Conservation (phyloP, 371 early-diverging fungal genomes). For the Mucor velutinosus region DNA sequence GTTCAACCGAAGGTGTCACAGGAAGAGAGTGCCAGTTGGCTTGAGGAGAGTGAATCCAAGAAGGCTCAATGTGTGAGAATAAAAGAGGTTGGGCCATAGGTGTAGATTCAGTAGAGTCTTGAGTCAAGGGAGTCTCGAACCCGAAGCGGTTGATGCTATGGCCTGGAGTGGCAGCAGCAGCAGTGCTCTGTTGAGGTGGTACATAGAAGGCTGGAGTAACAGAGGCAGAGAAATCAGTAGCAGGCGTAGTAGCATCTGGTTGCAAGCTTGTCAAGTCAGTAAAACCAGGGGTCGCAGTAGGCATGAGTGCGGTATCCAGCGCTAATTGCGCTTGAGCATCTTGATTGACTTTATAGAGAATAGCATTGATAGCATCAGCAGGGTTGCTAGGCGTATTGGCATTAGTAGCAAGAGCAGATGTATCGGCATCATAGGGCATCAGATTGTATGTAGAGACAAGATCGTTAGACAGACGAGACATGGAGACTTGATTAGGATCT, state of each 20-base stretch:
- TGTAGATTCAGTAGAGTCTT: background rate
- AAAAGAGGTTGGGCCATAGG: background rate
- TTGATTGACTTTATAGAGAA: background rate
- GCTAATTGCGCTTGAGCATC: background rate
- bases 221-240: background rate
- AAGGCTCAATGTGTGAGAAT: conserved; percentile 17
- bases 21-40: conserved; percentile 12
- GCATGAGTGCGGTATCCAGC: background rate
- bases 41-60: background rate
- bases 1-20: conserved; percentile 14
- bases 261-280: background rate
- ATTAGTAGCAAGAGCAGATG: background rate
- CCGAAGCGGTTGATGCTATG: background rate
- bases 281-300: background rate
- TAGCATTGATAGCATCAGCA: no score
- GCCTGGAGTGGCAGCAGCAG: background rate
- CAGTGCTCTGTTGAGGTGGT: background rate
- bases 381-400: no score
- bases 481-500: background rate
- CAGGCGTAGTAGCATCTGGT: background rate
- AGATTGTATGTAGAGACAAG: conserved; percentile 10
- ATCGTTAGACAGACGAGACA: background rate
- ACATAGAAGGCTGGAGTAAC: background rate
- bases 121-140: background rate
- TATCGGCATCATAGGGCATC: conserved; percentile 4